Conservation (phyloP, 371 early-diverging fungal genomes). For the Haplosporangium sp. region DNA sequence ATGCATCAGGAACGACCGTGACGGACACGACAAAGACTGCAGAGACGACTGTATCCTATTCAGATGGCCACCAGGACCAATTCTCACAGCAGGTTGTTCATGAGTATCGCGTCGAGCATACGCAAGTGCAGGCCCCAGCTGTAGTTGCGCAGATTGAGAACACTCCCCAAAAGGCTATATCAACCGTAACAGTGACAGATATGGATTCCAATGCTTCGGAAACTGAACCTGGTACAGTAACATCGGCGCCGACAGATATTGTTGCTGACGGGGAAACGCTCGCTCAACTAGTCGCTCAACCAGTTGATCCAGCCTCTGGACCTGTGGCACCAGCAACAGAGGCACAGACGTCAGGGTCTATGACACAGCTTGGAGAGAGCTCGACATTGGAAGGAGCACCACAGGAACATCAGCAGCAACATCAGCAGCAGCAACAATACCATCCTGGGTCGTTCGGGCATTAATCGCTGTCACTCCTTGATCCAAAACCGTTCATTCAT, state of each 20-base stretch:
- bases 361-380: too few species aligned
- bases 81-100: conserved; percentile 6
- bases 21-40: conserved; percentile 9
- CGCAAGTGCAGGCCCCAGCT: neutral
- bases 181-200: conserved; percentile 10
- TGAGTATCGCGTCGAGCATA: conserved; percentile 18
- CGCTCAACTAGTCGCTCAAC: too few species aligned
- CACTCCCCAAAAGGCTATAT: neutral
- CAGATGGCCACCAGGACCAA: conserved; percentile 27
- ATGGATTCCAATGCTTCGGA: neutral
- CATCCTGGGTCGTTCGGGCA: too few species aligned
- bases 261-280: neutral
- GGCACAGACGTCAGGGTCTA: too few species aligned
- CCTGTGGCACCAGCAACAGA: too few species aligned
- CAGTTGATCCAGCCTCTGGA: too few species aligned
- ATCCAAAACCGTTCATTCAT: too few species aligned
- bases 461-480: too few species aligned
- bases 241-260: neutral
- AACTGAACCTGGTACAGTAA: too few species aligned
- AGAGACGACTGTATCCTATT: conserved; percentile 8
- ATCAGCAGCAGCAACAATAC: too few species aligned
- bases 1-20: conserved; percentile 9
- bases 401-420: too few species aligned
- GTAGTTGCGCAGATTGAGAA: conserved; percentile 3
- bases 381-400: too few species aligned